Conservation (phyloP, 345 rosid genomes). For the Gossypium herbaceum region DNA sequence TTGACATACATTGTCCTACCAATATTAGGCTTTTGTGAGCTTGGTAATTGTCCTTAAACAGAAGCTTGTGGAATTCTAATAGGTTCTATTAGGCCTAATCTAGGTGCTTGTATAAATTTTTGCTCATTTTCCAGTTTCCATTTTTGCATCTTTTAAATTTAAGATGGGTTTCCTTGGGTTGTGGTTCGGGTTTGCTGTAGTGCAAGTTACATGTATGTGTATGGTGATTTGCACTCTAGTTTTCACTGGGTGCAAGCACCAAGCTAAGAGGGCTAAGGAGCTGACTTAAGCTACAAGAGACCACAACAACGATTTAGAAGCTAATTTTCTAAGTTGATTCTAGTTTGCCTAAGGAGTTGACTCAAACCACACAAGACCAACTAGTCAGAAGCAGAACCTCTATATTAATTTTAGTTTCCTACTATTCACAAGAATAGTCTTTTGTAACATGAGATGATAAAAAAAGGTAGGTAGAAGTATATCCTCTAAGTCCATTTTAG, state of each 20-base stretch:
- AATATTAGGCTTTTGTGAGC: constrained; percentile 31
- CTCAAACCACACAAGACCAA: constrained; percentile 4
- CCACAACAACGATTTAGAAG: constrained; percentile 12
- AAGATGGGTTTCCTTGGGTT: constrained; percentile 19
- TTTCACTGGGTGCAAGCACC: constrained; percentile 26
- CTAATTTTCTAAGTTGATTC: constrained; percentile 20
- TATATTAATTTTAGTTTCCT: constrained; percentile 1
- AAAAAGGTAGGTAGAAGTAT: constrained; percentile 10
- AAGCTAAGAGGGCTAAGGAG: constrained; percentile 27
- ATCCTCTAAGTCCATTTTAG: constrained; percentile 17
- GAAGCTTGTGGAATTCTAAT: constrained; percentile 28
- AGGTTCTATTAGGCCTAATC: constrained; percentile 24
- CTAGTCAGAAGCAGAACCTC: constrained; percentile 23
- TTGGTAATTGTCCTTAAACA: constrained; percentile 35
- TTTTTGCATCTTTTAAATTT: constrained; percentile 10
- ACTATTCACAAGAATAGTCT: neutral
- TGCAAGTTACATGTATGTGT: constrained; percentile 28
- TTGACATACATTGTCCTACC: constrained; percentile 30
- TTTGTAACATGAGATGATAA: neutral
- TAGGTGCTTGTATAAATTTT: constrained; percentile 25
- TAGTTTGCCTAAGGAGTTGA: constrained; percentile 20
- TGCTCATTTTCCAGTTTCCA: constrained; percentile 26
- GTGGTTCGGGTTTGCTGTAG: constrained; percentile 28
- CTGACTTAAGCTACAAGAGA: constrained; percentile 18
- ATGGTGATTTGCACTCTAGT: constrained; percentile 29